These are phyloP conservation scores for Phytopythium mirpurense DNA, from an alignment of 352 stramenopile genomes.

Conservation along the genomic window DNA sequence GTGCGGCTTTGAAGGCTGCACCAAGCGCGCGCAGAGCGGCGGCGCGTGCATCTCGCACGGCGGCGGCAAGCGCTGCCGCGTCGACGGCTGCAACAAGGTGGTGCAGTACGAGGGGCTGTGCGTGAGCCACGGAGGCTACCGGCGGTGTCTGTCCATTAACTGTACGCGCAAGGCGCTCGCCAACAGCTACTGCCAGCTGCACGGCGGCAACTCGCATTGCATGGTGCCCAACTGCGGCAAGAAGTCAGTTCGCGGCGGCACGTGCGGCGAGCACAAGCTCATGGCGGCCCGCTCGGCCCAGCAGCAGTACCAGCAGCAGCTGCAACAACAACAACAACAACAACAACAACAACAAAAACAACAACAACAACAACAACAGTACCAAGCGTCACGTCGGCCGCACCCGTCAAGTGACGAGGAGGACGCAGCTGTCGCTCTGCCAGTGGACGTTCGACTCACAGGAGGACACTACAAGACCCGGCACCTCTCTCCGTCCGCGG, in stretches of 20 bases:
- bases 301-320: conserved; percentile 1
- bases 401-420: conserved; percentile 5
- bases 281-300: conserved; percentile 1
- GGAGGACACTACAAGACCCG: background rate
- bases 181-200: conserved; percentile 38
- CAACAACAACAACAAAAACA: too few relatives aligned
- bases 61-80: conserved; percentile 44
- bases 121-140: conserved; percentile 47
- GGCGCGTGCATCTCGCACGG: conserved; percentile 51
- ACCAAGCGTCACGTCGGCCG: background rate
- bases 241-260: conserved; percentile 29
- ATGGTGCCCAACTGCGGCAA: conserved; percentile 21
- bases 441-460: background rate
- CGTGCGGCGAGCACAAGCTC: conserved; percentile 30
- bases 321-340: background rate
- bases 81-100: conserved; percentile 52
- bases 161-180: conserved; percentile 40
- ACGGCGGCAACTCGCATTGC: conserved; percentile 42
- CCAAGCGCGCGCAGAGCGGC: conserved; percentile 49
- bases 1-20: conserved; percentile 38
- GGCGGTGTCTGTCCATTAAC: conserved; percentile 38
- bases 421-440: background rate
- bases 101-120: conserved; percentile 61
- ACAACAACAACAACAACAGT: background rate
- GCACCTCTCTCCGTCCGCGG: background rate